Conservation (phyloP, 208 protist species). For the Acanthamoeba divionensis region DNA sequence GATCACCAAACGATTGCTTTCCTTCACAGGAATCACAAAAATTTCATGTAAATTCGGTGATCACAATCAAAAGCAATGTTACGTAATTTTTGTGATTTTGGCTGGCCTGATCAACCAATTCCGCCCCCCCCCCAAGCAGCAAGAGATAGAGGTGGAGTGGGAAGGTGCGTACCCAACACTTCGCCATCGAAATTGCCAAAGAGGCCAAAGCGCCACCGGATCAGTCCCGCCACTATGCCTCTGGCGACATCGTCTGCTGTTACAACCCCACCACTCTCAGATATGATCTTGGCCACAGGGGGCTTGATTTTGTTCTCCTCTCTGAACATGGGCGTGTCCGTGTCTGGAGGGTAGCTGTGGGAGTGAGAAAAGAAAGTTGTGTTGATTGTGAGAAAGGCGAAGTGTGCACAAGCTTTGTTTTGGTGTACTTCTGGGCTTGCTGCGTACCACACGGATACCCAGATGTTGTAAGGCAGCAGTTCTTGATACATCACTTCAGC, state of each 20-base stretch:
- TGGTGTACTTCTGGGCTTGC: not conserved
- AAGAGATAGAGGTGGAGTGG: not conserved
- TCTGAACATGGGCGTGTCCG: constrained; percentile 58
- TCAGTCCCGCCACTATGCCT: not conserved
- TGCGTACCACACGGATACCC: constrained; percentile 14
- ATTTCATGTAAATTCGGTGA: no score
- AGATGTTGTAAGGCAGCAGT: constrained; percentile 51
- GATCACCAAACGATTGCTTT: no score
- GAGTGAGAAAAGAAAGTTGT: constrained; percentile 17
- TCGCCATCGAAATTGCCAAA: constrained; percentile 43
- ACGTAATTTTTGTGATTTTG: no score
- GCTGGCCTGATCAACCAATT: no score
- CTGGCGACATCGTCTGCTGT: not conserved
- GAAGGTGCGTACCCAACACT: not conserved
- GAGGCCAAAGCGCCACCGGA: constrained; percentile 4
- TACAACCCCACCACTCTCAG: constrained; percentile 33
- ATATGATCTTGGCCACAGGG: constrained; percentile 33
- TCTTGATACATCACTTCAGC: constrained; percentile 38
- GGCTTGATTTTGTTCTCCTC: constrained; percentile 67
- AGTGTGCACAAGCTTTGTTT: not conserved
- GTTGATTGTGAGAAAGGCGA: constrained; percentile 29
- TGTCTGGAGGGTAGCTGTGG: constrained; percentile 64
- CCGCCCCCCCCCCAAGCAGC: not conserved
- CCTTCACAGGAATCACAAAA: no score
- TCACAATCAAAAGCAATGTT: no score